Evolutionary conservation across 1,284 basidiomycete genomes (phyloP), one percentile per base, ranked within the genome.

Genomic region (Exobasidium cylindrosporum): DNA sequence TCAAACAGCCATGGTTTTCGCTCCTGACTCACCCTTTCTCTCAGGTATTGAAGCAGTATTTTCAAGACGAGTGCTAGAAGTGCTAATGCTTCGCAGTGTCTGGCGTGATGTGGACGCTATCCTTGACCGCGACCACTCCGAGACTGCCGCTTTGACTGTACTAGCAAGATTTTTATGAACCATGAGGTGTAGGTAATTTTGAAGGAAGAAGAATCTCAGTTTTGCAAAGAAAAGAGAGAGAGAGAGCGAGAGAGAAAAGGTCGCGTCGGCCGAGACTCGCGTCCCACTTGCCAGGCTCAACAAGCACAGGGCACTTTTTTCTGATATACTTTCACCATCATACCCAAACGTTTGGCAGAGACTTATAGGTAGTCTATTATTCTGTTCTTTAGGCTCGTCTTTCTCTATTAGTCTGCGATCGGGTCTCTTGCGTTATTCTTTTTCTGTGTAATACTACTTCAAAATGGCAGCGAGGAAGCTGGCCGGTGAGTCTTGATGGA

Each of bases 401-500:
- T n/a, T n/a, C n/a, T n/a, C n/a, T n/a, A n/a, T n/a, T n/a, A n/a
- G n/a, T n/a, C n/a, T n/a, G n/a, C n/a, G n/a, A n/a, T n/a, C n/a
- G n/a, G n/a, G n/a, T n/a, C n/a, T n/a, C n/a, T n/a, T n/a, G n/a
- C n/a, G n/a, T n/a, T n/a, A n/a, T n/a, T n/a, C n/a, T 17, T 40
- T 40, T 40, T 7, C 35, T 40, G 7, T 17, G 35, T 40, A 40
- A 40, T n/a, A 40, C 6, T 57, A 5, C 28, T 7, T n/a, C 61
- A 76, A 55, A 17, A 78, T 78, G 76, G 73, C 76, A 53, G 76
- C 76, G 63, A 67, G 76, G 58, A 78, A 78, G 70, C 65, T 78
- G 60, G 73, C 75, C 53, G 73, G 69, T 70, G 54, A 60, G 69
- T 64, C 2, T 21, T 26, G 30, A 6, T 21, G 13, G 28, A 4